Evolutionary conservation across 129 eudicot species (phyloP), one percentile per base, ranked within the genome.

Genomic region (Centrapalus pauciflorus): DNA sequence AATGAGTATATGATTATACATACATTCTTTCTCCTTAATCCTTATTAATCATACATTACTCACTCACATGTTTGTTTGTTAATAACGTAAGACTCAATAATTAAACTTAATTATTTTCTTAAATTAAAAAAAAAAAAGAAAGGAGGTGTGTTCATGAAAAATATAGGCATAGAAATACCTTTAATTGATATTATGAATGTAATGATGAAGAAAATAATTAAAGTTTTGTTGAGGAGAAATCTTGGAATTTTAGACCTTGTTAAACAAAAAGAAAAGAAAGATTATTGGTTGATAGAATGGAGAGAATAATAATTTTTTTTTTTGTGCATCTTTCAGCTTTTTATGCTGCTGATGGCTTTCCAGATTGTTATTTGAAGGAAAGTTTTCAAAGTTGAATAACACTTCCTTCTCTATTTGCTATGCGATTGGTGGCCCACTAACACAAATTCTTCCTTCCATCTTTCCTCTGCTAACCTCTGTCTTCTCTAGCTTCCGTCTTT

Each of bases 391-490:
- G n/a, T n/a, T n/a, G n/a, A n/a, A n/a, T n/a, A n/a, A n/a, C n/a
- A n/a, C n/a, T n/a, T n/a, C n/a, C n/a, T n/a, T n/a, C 33, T 1
- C 55, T 5, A 20, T 61, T 64, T n/a, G 70, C 43, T 45, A n/a
- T n/a, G n/a, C n/a, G n/a, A n/a, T n/a, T n/a, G n/a, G n/a, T n/a
- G 72, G 48, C 72, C 72, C 61, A 66, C 72, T 32, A 12, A 17
- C 67, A 10, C n/a, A n/a, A n/a, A n/a, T n/a, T 40, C 17, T 21
- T 23, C 67, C 10, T 7, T 23, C 8, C 23, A 3, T 45, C 14
- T 41, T 7, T 7, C 43, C 43, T 0, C 43, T 0, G 5, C 2
- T 41, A 12, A 12, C 19, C 50, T n/a, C n/a, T n/a, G n/a, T n/a
- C n/a, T n/a, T n/a, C n/a, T n/a, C n/a, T n/a, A n/a, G n/a, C 24